Conservation (phyloP, 2,329 filamentous ascomycete genomes). For the Diaporthe ilicicola region DNA sequence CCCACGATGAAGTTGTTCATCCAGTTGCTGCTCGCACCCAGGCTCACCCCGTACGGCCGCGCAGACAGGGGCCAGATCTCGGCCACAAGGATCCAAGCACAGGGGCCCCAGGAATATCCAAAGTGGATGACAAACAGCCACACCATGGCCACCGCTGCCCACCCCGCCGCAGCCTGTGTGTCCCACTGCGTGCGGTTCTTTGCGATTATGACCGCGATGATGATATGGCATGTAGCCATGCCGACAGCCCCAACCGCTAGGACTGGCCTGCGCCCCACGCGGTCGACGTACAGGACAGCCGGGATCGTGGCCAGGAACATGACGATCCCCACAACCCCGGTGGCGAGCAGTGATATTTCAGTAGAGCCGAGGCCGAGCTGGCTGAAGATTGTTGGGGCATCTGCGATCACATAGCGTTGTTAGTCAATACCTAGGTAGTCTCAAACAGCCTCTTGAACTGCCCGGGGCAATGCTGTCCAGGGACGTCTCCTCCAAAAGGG, state of each 20-base stretch:
- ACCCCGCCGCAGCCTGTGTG: slow-evolving; percentile 68
- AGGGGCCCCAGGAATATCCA: slow-evolving; percentile 79
- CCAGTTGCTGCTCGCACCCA: slow-evolving; percentile 73
- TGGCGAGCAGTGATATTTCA: slow-evolving; percentile 68
- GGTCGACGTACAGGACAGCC: slow-evolving; percentile 72
- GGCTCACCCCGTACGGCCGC: slow-evolving; percentile 74
- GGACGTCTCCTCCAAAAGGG: too few species aligned
- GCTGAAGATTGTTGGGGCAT: slow-evolving; percentile 75
- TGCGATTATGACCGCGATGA: slow-evolving; percentile 75
- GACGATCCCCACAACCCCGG: slow-evolving; percentile 75
- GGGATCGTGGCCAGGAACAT: slow-evolving; percentile 76
- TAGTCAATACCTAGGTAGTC: slow-evolving; percentile 37
- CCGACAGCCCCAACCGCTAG: slow-evolving; percentile 72
- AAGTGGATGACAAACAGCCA: slow-evolving; percentile 82
- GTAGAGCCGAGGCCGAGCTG: slow-evolving; percentile 66
- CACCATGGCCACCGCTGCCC: slow-evolving; percentile 73
- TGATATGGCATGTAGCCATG: slow-evolving; percentile 76
- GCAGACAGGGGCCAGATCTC: slow-evolving; percentile 79
- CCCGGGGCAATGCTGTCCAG: too few species aligned
- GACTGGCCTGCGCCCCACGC: slow-evolving; percentile 69
- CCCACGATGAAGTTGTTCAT: slow-evolving; percentile 73
- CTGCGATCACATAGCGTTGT: slow-evolving; percentile 57
- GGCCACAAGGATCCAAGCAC: slow-evolving; percentile 77
- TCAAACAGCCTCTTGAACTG: too few species aligned
- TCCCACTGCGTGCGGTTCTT: slow-evolving; percentile 68